Evolutionary conservation across 2,329 filamentous ascomycete species (phyloP), one percentile per base, ranked within the genome.

Genomic region (Colletotrichum simmondsii): DNA sequence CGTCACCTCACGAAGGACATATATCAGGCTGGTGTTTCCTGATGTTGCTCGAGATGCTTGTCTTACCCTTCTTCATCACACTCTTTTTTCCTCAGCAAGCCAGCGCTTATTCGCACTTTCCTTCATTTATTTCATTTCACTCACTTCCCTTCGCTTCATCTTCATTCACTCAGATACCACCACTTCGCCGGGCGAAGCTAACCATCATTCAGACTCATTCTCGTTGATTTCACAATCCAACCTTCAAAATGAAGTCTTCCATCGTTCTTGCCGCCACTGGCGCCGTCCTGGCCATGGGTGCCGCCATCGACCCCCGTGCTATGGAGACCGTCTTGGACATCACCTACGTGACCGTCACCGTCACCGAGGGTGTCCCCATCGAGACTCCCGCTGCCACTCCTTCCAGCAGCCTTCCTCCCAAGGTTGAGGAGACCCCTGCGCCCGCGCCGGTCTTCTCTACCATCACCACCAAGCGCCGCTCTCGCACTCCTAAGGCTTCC

Each of bases 161-260:
- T 69, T 60, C 26, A 28, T 53, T 65, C 22, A 5, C 42, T 37
- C 54, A 22, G 30, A 28, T 28, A 56, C 5, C 52, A 37, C 62
- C 24, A 46, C 72, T 74, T 74, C 72, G 71, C 71, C 66, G 12
- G 70, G 73, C 70, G 68, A 75, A 71, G 67, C 72, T 75, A 67
- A 75, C 59, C 49, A 56, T 75, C 71, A 53, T 69, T 71, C 60
- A 76, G 71, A 72, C 46, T 65, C 59, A 68, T 42, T 46, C 8
- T 66, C 30, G 57, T 68, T 49, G 52, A 61, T 28, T 62, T 53
- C 58, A 57, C 70, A 19, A 42, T 56, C 28, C 46, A 53, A 32
- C 28, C 22, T 14, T 71, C 80, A 87, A 80, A 75, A 89, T 89
- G 87, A 89, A 87, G 84, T 81, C 84, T 59, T 86, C 87, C 61